Percentiles rank a stretch among this genome's conserved stretches.
These are phyloP conservation scores for Wallacemonas sp. DNA, from an alignment of 208 protist species.

Conservation along the genomic window DNA sequence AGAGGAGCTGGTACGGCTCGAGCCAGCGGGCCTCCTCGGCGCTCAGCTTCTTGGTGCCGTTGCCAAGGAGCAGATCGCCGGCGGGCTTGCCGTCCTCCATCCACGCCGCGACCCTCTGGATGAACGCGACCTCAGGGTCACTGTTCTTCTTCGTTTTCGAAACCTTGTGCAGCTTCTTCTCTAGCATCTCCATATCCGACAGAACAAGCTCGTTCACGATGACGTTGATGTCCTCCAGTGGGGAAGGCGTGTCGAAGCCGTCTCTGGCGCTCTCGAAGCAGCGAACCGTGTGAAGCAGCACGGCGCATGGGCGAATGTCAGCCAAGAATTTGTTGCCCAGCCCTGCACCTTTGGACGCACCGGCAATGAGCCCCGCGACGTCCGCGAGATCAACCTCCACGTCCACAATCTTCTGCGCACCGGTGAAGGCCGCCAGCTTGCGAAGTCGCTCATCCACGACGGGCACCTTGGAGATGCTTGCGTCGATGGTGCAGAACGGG, in stretches of 20 bases:
- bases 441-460: constrained; percentile 80
- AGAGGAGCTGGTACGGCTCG: constrained; percentile 64
- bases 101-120: constrained; percentile 41
- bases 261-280: constrained; percentile 86
- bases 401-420: constrained; percentile 61
- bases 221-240: constrained; percentile 74
- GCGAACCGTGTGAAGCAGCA: constrained; percentile 86
- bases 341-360: constrained; percentile 80
- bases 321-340: constrained; percentile 88
- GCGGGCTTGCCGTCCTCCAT: constrained; percentile 60
- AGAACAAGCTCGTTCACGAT: constrained; percentile 82
- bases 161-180: constrained; percentile 50
- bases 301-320: constrained; percentile 79
- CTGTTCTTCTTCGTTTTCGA: constrained; percentile 35
- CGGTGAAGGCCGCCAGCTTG: constrained; percentile 62
- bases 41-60: constrained; percentile 7
- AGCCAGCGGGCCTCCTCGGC: constrained; percentile 37
- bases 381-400: constrained; percentile 86
- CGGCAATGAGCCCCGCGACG: constrained; percentile 88
- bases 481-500: constrained; percentile 93
- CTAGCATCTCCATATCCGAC: constrained; percentile 76
- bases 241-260: constrained; percentile 75
- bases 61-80: constrained; percentile 19
- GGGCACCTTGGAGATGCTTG: constrained; percentile 75
- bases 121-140: constrained; percentile 42